Evolutionary conservation across 192 early-diverging fungal genomes (phyloP), one percentile per base, ranked within the genome.

Genomic region (Entomortierella chlamydospora): DNA sequence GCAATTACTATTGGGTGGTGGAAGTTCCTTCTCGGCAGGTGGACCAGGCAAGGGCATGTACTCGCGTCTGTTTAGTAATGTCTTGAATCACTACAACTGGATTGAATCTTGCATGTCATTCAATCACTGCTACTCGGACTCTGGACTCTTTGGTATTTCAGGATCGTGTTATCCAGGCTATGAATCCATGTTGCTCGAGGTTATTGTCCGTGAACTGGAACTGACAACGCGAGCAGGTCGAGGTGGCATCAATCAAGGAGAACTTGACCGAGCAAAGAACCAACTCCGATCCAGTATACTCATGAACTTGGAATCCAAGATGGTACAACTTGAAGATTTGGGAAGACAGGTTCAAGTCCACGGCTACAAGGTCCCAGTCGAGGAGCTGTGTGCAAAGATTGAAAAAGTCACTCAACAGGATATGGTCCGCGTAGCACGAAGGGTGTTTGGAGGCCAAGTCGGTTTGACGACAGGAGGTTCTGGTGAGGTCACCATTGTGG

Each of bases 11-110:
- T 87, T 99, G 78, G 98, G 98, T 28, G 98, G 98, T 34, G 98
- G 98, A 45, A 95, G 96, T 7, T 95, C 94, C 1, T 99, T 99
- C 77, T 95, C 93, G 15, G 98, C 98, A 0, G 98, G 98, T 64
- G 98, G 98, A 10, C 98, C 98, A 1, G 96, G 97, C 4, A 98
- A 99, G 84, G 98, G 98, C 58, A 98, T 99, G 96, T 97, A 99
- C 88, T 97, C 96, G 49, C 90, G 96, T 5, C 87, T 99, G 33
- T 99, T 97, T 79, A 97, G 94, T 15, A 92, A 95, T 43, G 96
- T 99, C 3, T 85, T 99, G 34, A 98, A 98, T 79, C 93, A 95
- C 68, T 90, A 95, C 81, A 88, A 91, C 61, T 99, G 95, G 95
- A 91, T 99, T 20, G 98, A 99, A 76, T 93, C 90, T 12, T 99